Evolutionary conservation across 208 protist genomes (phyloP).

Genomic region (Leishmania arabica): DNA sequence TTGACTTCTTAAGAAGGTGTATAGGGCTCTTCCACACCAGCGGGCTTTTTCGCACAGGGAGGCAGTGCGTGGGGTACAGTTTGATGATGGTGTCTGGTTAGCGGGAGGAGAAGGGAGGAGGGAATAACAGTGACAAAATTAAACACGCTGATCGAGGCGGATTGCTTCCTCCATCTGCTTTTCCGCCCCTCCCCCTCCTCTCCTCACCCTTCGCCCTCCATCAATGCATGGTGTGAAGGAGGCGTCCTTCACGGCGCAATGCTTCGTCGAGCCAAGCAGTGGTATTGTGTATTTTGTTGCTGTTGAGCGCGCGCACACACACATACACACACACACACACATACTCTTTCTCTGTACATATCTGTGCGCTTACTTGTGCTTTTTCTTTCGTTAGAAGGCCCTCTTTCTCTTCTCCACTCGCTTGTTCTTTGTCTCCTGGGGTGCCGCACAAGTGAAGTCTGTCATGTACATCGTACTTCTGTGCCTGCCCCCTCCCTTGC

Average conservation of each 20-base stretch:
- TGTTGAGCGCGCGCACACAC: background rate
- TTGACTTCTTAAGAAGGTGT: background rate
- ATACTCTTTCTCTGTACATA: background rate
- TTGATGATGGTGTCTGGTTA: background rate
- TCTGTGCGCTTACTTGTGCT: background rate
- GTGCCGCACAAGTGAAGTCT: background rate
- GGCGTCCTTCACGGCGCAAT: background rate
- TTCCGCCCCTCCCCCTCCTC: background rate
- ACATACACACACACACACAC: background rate
- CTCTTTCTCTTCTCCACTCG: background rate
- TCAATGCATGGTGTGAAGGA: background rate
- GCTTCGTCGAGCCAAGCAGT: no score
- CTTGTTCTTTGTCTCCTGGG: background rate
- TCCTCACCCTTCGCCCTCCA: background rate
- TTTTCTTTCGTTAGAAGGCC: background rate
- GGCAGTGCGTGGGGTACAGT: background rate
- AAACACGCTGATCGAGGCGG: background rate
- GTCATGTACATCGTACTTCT: background rate
- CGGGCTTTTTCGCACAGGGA: background rate
- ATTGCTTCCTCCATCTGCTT: background rate
- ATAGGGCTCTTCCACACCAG: background rate
- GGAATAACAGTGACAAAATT: background rate
- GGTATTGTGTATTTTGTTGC: background rate
- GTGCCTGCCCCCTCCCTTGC: background rate
- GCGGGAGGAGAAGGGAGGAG: background rate